A percentile compares a stretch with the other conserved stretches of the same genome.
Conservation (phyloP, 208 protist genomes). For the Herpetomonas samuelpessoai region DNA sequence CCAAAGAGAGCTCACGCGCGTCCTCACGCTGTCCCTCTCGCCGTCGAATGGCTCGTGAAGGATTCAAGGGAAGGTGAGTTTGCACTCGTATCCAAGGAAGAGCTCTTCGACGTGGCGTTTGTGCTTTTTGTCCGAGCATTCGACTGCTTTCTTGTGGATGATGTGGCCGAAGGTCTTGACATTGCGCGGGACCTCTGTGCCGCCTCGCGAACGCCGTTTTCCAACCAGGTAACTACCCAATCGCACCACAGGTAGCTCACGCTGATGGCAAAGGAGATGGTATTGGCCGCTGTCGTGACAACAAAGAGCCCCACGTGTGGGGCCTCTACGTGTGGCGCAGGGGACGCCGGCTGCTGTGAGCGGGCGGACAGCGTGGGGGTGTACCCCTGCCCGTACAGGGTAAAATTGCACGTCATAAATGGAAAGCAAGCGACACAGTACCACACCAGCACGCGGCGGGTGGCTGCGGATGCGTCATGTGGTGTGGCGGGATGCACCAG, state of each 20-base stretch:
- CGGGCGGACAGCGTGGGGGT: background rate
- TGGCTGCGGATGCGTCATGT: background rate
- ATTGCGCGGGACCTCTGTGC: no score
- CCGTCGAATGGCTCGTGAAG: no score
- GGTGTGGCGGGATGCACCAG: background rate
- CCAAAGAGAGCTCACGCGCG: no score
- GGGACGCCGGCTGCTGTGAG: background rate
- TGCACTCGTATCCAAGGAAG: no score
- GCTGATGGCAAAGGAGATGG: background rate
- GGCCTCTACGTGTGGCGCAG: no score
- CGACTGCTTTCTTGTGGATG: no score
- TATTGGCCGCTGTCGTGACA: background rate
- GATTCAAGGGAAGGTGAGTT: no score
- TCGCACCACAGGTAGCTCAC: constrained; percentile 1
- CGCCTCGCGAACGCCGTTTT: constrained; percentile 7
- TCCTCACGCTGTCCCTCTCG: no score
- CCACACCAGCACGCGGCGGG: background rate
- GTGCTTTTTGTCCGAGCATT: no score
- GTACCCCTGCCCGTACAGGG: background rate
- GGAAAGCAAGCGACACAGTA: background rate
- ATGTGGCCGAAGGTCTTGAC: no score
- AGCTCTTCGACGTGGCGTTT: no score
- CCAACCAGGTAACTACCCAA: constrained; percentile 12
- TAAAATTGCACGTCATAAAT: background rate
- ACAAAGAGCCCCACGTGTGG: background rate